These are phyloP conservation scores for Didymella glomerata DNA, from an alignment of 2,329 filamentous ascomycete genomes.

Conservation along the genomic window DNA sequence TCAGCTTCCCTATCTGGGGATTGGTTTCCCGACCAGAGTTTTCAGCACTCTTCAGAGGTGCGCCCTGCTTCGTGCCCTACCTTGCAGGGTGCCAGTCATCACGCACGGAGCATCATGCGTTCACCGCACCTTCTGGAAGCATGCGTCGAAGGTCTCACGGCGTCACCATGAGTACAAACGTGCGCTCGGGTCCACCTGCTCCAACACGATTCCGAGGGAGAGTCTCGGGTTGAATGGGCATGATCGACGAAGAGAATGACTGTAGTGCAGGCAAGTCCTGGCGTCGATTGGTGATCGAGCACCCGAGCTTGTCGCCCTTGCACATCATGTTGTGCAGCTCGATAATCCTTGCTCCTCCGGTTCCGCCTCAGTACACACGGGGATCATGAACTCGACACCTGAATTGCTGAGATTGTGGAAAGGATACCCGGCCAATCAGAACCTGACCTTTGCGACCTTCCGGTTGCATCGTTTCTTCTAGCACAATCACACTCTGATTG, in stretches of 20 bases:
- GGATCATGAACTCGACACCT: background rate
- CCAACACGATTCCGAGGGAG: conserved; percentile 5
- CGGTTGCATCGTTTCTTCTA: background rate
- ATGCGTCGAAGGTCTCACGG: conserved; percentile 19
- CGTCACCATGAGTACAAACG: conserved; percentile 14
- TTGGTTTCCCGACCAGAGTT: background rate
- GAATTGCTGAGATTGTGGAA: background rate
- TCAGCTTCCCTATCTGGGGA: conserved; percentile 16
- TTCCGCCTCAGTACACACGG: background rate
- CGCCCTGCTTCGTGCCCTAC: conserved; percentile 2
- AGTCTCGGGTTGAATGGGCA: conserved; percentile 19
- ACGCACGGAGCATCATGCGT: conserved; percentile 17
- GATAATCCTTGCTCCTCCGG: conserved; percentile 5
- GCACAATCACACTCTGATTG: background rate
- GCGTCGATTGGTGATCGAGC: conserved; percentile 14
- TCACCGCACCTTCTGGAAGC: conserved; percentile 26
- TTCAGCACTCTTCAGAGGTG: background rate
- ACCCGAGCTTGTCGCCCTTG: conserved; percentile 19
- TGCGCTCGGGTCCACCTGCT: conserved; percentile 9
- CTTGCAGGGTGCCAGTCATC: conserved; percentile 3
- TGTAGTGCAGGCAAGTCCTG: conserved; percentile 13
- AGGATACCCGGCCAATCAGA: background rate
- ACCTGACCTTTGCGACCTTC: background rate
- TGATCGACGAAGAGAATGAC: conserved; percentile 15
- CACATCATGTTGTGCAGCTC: conserved; percentile 19